phyloP scores from a whole-genome alignment of 768 basidiomycete species.

The Amylocystis lapponica region DNA sequence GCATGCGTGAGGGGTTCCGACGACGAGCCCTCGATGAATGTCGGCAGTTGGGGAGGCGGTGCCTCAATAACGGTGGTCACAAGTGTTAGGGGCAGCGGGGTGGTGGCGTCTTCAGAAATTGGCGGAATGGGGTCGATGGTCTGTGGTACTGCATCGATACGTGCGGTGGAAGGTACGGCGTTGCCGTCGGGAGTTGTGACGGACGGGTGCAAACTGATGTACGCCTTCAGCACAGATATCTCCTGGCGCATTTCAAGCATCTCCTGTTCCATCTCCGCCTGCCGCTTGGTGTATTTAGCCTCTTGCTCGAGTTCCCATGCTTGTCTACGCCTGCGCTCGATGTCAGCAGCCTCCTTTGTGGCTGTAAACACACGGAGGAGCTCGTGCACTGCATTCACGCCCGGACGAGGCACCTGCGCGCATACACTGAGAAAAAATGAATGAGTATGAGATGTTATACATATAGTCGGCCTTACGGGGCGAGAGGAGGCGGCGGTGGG shows the following conservation, averaged over 20 bases:
- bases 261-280: slow-evolving; percentile 54
- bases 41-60: slow-evolving; percentile 16
- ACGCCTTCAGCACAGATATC: slow-evolving; percentile 39
- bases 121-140: too few species aligned
- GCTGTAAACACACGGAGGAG: slow-evolving; percentile 52
- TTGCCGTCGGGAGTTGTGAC: not conserved
- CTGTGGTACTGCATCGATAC: slow-evolving; percentile 8
- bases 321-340: slow-evolving; percentile 50
- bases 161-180: slow-evolving; percentile 6
- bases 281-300: slow-evolving; percentile 44
- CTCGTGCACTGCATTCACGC: slow-evolving; percentile 48
- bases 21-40: slow-evolving; percentile 34
- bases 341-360: slow-evolving; percentile 54
- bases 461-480: slow-evolving; percentile 6
- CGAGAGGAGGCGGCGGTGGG: slow-evolving; percentile 15
- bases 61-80: too few species aligned
- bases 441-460: not conserved
- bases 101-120: too few species aligned
- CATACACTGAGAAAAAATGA: not conserved
- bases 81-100: too few species aligned
- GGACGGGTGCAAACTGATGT: slow-evolving; percentile 22
- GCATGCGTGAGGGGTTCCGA: slow-evolving; percentile 10
- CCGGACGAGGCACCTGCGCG: slow-evolving; percentile 7
- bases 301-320: slow-evolving; percentile 73
- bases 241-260: slow-evolving; percentile 52